phyloP scores from a whole-genome alignment of 306 rosid species.

The Gynostemma pentaphyllum region DNA sequence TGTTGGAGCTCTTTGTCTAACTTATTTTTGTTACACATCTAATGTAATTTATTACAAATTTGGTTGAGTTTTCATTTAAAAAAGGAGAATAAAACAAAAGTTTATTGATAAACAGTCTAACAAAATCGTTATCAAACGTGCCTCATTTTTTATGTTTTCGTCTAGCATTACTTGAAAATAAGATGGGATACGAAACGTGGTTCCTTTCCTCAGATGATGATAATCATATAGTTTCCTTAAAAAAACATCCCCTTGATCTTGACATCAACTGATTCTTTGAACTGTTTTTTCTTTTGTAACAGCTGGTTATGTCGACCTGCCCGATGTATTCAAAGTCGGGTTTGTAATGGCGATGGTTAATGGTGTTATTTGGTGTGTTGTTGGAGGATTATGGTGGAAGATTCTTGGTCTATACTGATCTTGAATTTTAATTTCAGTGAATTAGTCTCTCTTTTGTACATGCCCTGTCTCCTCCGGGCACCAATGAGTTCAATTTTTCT shows the following conservation, averaged over 20 bases:
- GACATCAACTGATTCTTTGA: not conserved
- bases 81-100: too few species aligned
- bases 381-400: slow-evolving; percentile 89
- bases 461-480: slow-evolving; percentile 8
- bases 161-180: too few species aligned
- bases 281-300: slow-evolving; percentile 18
- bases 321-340: slow-evolving; percentile 66
- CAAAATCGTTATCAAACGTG: too few species aligned
- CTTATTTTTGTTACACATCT: too few species aligned
- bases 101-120: too few species aligned
- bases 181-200: too few species aligned
- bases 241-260: not conserved
- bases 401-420: slow-evolving; percentile 71
- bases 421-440: not conserved
- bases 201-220: too few species aligned
- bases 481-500: not conserved
- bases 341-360: slow-evolving; percentile 64
- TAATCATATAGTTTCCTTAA: too few species aligned
- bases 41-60: too few species aligned
- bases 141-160: too few species aligned
- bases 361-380: slow-evolving; percentile 61
- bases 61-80: too few species aligned
- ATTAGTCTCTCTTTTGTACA: not conserved
- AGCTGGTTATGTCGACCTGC: slow-evolving; percentile 89
- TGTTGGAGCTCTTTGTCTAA: too few species aligned